Percentiles rank a stretch among this genome's conserved stretches.
These are phyloP conservation scores for Plantago major DNA, from an alignment of 257 asterid species.

Conservation along the genomic window DNA sequence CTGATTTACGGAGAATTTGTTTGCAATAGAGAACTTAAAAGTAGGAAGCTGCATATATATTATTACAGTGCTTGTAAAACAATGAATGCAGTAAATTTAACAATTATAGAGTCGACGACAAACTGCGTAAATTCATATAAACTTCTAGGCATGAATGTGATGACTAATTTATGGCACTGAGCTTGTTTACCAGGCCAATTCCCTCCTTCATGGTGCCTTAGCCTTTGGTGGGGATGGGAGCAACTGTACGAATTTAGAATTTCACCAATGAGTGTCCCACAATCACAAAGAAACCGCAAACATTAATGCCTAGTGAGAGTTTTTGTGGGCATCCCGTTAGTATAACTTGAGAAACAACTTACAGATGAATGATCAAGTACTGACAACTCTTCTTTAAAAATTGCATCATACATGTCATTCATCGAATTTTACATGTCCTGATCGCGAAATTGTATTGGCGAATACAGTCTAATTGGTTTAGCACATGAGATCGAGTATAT, in stretches of 20 bases:
- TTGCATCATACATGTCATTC: too few relatives aligned
- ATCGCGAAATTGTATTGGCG: too few relatives aligned
- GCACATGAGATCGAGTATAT: too few relatives aligned
- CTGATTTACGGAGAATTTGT: not conserved
- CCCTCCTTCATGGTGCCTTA: slow-evolving; percentile 54
- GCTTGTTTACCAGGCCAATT: slow-evolving; percentile 15
- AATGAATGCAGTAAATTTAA: not conserved
- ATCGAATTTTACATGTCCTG: too few relatives aligned
- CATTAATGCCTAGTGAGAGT: too few relatives aligned
- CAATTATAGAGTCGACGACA: slow-evolving; percentile 3
- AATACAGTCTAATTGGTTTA: too few relatives aligned
- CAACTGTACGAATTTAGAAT: slow-evolving; percentile 43
- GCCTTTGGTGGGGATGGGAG: slow-evolving; percentile 62
- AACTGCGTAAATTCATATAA: slow-evolving; percentile 25
- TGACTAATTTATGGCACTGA: slow-evolving; percentile 11
- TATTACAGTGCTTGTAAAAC: slow-evolving; percentile 7
- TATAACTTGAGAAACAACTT: too few relatives aligned
- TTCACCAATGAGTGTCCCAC: not conserved
- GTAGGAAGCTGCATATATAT: slow-evolving; percentile 17
- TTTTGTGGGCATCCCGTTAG: too few relatives aligned
- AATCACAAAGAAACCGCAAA: not conserved
- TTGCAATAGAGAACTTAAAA: slow-evolving; percentile 2
- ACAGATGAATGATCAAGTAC: too few relatives aligned
- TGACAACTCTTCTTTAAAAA: too few relatives aligned
- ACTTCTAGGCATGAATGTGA: slow-evolving; percentile 15